Evolutionary conservation across 257 asterid species (phyloP).

Genomic region (Hygrophila difformis): DNA sequence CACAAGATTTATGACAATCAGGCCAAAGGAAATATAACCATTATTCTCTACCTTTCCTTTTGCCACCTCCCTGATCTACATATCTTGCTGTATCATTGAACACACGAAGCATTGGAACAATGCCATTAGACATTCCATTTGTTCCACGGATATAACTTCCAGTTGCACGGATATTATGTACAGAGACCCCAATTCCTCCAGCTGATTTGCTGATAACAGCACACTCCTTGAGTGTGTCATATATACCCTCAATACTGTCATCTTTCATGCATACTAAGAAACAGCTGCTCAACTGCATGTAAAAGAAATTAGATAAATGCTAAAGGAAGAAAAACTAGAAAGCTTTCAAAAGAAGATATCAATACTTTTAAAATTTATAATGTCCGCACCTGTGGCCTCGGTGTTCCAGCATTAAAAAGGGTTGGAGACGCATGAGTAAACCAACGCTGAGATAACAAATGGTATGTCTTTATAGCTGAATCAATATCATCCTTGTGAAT

Average conservation of each 20-base stretch:
- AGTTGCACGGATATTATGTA: constrained; percentile 90
- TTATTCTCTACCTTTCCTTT: constrained; percentile 68
- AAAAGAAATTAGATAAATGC: constrained; percentile 2
- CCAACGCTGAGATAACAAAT: constrained; percentile 88
- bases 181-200: constrained; percentile 92
- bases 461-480: constrained; percentile 71
- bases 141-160: constrained; percentile 99
- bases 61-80: constrained; percentile 99
- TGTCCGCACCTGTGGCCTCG: constrained; percentile 76
- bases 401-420: constrained; percentile 94
- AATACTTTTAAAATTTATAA: neutral
- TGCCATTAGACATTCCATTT: constrained; percentile 91
- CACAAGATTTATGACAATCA: neutral
- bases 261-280: constrained; percentile 95
- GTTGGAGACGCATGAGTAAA: constrained; percentile 98
- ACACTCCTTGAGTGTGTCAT: constrained; percentile 90
- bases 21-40: neutral
- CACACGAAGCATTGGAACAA: constrained; percentile 93
- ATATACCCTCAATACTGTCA: constrained; percentile 94
- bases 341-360: neutral
- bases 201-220: constrained; percentile 99
- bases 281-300: constrained; percentile 85
- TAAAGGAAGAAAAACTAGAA: neutral
- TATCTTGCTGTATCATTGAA: constrained; percentile 94
- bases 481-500: constrained; percentile 82